These are phyloP conservation scores for Alternaria incomplexa DNA, from an alignment of 2,329 filamentous ascomycete species.

Conservation along the genomic window DNA sequence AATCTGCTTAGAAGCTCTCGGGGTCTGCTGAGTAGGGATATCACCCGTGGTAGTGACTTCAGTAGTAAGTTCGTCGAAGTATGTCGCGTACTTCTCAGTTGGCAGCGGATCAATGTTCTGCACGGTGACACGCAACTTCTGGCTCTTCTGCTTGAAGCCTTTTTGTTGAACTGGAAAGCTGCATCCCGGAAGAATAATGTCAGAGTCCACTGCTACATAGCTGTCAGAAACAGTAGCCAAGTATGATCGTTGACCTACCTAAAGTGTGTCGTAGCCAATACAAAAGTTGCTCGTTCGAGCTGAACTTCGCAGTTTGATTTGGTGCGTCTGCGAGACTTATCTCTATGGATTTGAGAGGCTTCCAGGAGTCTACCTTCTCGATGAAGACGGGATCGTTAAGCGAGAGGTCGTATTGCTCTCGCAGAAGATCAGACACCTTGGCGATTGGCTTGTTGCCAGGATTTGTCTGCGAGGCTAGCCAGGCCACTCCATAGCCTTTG, in stretches of 20 bases:
- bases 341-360: slow-evolving; percentile 37
- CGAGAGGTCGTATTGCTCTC: slow-evolving; percentile 74
- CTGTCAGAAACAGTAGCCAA: slow-evolving; percentile 12
- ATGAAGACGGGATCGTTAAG: slow-evolving; percentile 64
- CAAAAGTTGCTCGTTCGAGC: slow-evolving; percentile 36
- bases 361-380: slow-evolving; percentile 52
- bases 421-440: slow-evolving; percentile 75
- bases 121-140: slow-evolving; percentile 64
- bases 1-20: slow-evolving; percentile 12
- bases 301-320: slow-evolving; percentile 26
- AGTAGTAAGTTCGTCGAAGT: slow-evolving; percentile 38
- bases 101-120: slow-evolving; percentile 58
- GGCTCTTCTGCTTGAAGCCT: slow-evolving; percentile 56
- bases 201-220: slow-evolving; percentile 61
- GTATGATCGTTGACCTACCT: slow-evolving; percentile 26
- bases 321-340: slow-evolving; percentile 28
- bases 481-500: slow-evolving; percentile 66
- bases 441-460: slow-evolving; percentile 46
- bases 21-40: slow-evolving; percentile 6
- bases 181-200: slow-evolving; percentile 73
- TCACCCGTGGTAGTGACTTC: slow-evolving; percentile 26
- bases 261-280: slow-evolving; percentile 40
- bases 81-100: slow-evolving; percentile 32
- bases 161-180: slow-evolving; percentile 65
- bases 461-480: slow-evolving; percentile 60